Conservation (phyloP, 768 basidiomycete genomes). For the Pilatotrama ljubarskyi region DNA sequence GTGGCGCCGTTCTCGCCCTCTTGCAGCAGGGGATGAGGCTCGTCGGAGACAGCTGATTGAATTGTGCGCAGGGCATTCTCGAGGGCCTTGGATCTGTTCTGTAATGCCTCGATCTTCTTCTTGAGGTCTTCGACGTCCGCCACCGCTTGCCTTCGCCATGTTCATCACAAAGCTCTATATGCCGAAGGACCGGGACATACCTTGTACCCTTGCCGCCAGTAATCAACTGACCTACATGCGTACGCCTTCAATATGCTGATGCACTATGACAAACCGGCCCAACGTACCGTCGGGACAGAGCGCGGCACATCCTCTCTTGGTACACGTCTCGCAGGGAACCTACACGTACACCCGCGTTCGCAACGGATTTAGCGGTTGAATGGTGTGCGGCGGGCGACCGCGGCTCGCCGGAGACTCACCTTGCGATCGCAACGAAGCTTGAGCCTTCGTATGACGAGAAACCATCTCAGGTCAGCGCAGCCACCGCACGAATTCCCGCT, state of each 20-base stretch:
- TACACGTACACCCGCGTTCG: slow-evolving; percentile 27
- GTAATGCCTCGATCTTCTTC: slow-evolving; percentile 57
- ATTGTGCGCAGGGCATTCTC: slow-evolving; percentile 56
- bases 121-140: slow-evolving; percentile 74
- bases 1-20: slow-evolving; percentile 13
- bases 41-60: slow-evolving; percentile 48
- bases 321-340: slow-evolving; percentile 80
- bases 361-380: background rate
- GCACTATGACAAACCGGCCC: background rate
- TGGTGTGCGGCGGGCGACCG: background rate
- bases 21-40: slow-evolving; percentile 50
- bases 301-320: slow-evolving; percentile 68
- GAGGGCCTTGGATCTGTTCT: slow-evolving; percentile 57
- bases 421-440: slow-evolving; percentile 38
- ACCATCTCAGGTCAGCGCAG: background rate
- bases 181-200: slow-evolving; percentile 27
- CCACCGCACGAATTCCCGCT: background rate
- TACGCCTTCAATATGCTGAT: background rate
- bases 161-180: background rate
- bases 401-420: slow-evolving; percentile 16
- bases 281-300: slow-evolving; percentile 76
- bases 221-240: slow-evolving; percentile 47
- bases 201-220: slow-evolving; percentile 60
- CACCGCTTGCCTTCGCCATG: slow-evolving; percentile 48
- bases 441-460: slow-evolving; percentile 23